Evolutionary conservation across 1,139 yeast species (phyloP), one percentile per base, ranked within the genome.

Genomic region (Protomyces inouyei): DNA sequence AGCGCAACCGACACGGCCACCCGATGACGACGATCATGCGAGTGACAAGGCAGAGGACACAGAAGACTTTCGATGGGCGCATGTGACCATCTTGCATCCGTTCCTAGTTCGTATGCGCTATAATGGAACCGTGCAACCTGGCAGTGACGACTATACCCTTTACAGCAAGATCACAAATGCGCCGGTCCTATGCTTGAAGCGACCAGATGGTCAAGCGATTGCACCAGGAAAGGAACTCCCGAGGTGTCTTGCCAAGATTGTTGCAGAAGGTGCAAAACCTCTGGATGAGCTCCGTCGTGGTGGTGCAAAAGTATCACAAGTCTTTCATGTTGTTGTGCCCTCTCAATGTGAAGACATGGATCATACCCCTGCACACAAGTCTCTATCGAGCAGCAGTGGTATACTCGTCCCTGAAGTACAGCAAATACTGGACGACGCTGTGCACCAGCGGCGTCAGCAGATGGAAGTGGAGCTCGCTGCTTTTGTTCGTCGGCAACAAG

Each of bases 11-110:
- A 9, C 28, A 23, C 32, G 25, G 38, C 36, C 37, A 35, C 18
- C 54, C 16, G 37, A 51, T 18, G 35, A 28, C 16, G 32, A 28
- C 32, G 32, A 28, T 28, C 9, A 28, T 28, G 18, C 23, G 10
- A 12, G 55, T 12, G 9, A 25, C 18, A 32, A n/a, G 3, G 4
- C 6, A 9, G n/a, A 36, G 23, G 23, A 21, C n/a, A n/a, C 36
- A 14, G 9, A 12, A 18, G 43, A 37, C 9, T 43, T 16, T 43
- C 25, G 12, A 9, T 43, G 48, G 28, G 61, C 55, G 10, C 51
- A 57, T 16, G 52, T 57, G 21, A 9, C 46, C 48, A 37, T 57
- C 55, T 18, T 40, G 9, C 51, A 57, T 57, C 61, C 61, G 28
- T 51, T 43, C 28, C 55, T 57, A 5, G 61, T 51, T 23, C 35